Evolutionary conservation across 2,329 filamentous ascomycete genomes (phyloP).

Genomic region (Colletotrichum chlorophyti): DNA sequence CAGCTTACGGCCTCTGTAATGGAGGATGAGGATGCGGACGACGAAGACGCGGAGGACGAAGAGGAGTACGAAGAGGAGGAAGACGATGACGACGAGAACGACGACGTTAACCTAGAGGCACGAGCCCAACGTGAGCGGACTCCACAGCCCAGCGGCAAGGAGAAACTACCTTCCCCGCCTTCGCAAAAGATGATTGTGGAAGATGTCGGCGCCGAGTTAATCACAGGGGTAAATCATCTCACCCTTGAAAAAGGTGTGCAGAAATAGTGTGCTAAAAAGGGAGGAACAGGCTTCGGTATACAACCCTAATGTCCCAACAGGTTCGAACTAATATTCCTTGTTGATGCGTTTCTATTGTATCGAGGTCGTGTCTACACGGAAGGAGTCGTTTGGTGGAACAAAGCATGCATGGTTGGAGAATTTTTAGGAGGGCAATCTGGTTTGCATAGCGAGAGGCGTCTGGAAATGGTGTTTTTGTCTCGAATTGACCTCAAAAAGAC

Average conservation of each 20-base stretch:
- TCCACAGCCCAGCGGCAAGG: slow-evolving; percentile 22
- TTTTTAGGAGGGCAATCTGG: not conserved
- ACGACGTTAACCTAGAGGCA: slow-evolving; percentile 48
- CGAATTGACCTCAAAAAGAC: not conserved
- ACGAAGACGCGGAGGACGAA: slow-evolving; percentile 42
- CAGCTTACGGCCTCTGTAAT: slow-evolving; percentile 48
- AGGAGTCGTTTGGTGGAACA: not conserved
- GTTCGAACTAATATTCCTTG: slow-evolving; percentile 18
- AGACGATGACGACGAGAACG: slow-evolving; percentile 38
- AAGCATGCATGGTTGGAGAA: not conserved
- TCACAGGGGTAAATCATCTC: slow-evolving; percentile 65
- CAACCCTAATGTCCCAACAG: slow-evolving; percentile 25
- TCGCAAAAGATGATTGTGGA: slow-evolving; percentile 38
- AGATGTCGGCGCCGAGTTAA: slow-evolving; percentile 62
- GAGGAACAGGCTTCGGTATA: slow-evolving; percentile 27
- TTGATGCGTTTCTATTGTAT: slow-evolving; percentile 12
- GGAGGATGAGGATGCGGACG: slow-evolving; percentile 43
- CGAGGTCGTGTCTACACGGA: not conserved
- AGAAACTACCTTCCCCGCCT: slow-evolving; percentile 26
- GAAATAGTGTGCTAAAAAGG: slow-evolving; percentile 32
- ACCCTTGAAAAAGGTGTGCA: slow-evolving; percentile 49
- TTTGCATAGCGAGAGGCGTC: slow-evolving; percentile 29
- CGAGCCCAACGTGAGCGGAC: slow-evolving; percentile 23
- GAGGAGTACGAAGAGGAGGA: slow-evolving; percentile 46
- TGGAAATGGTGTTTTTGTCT: slow-evolving; percentile 5